Evolutionary conservation across 2,329 filamentous ascomycete genomes (phyloP), one percentile per base, ranked within the genome.

Genomic region (Lizonia empirigonia): DNA sequence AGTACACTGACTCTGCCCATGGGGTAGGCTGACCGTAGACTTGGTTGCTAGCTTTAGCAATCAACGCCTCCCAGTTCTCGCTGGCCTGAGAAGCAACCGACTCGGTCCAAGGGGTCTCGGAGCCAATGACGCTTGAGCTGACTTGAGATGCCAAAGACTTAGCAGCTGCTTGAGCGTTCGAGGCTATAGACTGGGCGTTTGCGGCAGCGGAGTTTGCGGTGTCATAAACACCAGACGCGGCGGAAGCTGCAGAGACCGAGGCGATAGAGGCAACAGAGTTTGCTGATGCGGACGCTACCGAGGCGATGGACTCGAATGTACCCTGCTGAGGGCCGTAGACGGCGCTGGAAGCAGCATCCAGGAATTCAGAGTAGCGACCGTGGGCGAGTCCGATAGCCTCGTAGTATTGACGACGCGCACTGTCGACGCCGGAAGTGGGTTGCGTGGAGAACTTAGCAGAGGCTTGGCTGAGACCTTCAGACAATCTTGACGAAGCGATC

Each of bases 321-420:
- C 68, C 68, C 49, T 72, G 69, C 22, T 70, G 56, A 29, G 77
- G 72, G 44, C 80, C 80, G 47, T 84, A 86, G 32, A 90, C 77
- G 16, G 86, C 89, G 27, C 82, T 85, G 8, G 88, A 90, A 7
- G 89, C 90, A 4, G 86, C 85, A 10, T 80, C 80, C 2, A 94
- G 59, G 64, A 94, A 93, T 40, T 87, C 86, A 5, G 86, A 85
- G 70, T 94, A 94, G 29, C 87, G 84, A 34, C 86, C 89, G 64
- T 95, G 88, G 1, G 91, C 90, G 35, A 90, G 72, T 22, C 90
- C 90, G 19, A 94, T 73, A 9, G 87, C 89, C 57, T 90, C 87
- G 62, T 91, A 92, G 72, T 93, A 93, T 50, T 87, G 76, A 80
- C 86, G 68, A 78, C 84, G 68, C 76, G 83, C 74, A 79, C 82